These are phyloP conservation scores for Penicillium aurantiogriseum DNA, from an alignment of 2,329 filamentous ascomycete genomes.

Conservation along the genomic window DNA sequence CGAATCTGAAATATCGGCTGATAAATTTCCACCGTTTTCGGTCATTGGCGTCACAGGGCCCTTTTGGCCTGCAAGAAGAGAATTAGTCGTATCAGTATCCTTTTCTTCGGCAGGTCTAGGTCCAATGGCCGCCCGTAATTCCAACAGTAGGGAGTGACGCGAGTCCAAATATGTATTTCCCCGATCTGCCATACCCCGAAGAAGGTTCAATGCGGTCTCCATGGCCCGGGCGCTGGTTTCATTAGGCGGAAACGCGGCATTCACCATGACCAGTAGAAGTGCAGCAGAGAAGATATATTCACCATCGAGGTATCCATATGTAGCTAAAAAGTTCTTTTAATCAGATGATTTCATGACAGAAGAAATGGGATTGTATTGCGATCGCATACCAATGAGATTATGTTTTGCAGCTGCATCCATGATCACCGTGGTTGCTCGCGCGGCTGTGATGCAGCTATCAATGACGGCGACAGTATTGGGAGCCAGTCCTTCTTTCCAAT, in stretches of 20 bases:
- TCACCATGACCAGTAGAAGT: constrained; percentile 56
- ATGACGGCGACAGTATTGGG: constrained; percentile 52
- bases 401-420: constrained; percentile 52
- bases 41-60: constrained; percentile 17
- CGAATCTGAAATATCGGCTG: not conserved
- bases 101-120: constrained; percentile 14
- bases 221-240: constrained; percentile 46
- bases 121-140: constrained; percentile 34
- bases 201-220: constrained; percentile 48
- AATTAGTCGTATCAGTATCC: not conserved
- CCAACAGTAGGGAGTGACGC: constrained; percentile 40
- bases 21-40: constrained; percentile 14
- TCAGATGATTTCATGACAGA: not conserved
- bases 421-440: constrained; percentile 50
- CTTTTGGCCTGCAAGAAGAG: not conserved
- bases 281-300: constrained; percentile 57
- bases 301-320: constrained; percentile 58
- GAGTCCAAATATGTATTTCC: constrained; percentile 53
- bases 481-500: constrained; percentile 51
- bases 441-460: constrained; percentile 53
- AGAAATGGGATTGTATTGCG: not conserved
- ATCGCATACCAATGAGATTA: constrained; percentile 49
- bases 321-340: constrained; percentile 37
- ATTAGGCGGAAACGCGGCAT: constrained; percentile 52
- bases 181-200: constrained; percentile 52